phyloP scores from a whole-genome alignment of 2,329 filamentous ascomycete genomes.

The Pyrenochaeta sp. region DNA sequence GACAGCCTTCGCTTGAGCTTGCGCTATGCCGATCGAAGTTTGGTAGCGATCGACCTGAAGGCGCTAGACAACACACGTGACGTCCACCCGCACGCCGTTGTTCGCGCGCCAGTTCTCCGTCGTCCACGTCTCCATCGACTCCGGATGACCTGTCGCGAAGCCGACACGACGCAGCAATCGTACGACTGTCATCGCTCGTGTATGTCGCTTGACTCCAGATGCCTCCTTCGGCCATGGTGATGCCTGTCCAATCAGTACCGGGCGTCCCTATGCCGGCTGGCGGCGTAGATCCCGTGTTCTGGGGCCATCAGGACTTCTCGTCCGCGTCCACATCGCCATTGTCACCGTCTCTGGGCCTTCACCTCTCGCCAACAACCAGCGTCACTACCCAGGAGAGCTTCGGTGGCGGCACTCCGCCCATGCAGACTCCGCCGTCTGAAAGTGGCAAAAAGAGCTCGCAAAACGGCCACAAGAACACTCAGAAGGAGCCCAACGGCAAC shows the following conservation, averaged over 20 bases:
- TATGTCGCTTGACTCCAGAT: slow-evolving; percentile 13
- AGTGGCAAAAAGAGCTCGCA: slow-evolving; percentile 25
- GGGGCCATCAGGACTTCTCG: slow-evolving; percentile 38
- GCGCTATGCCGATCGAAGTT: no score
- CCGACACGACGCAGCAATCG: slow-evolving; percentile 18
- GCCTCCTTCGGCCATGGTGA: slow-evolving; percentile 36
- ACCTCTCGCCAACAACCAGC: slow-evolving; percentile 42
- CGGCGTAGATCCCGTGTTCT: slow-evolving; percentile 45
- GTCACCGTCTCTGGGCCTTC: slow-evolving; percentile 33
- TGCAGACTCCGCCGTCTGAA: slow-evolving; percentile 43
- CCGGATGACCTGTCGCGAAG: slow-evolving; percentile 23
- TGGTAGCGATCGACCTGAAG: no score
- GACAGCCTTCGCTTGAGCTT: no score
- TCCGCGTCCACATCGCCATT: slow-evolving; percentile 33
- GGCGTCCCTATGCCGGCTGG: slow-evolving; percentile 35
- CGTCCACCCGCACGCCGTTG: no score
- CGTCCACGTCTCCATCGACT: slow-evolving; percentile 33
- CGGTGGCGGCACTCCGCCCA: slow-evolving; percentile 38
- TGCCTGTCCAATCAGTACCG: slow-evolving; percentile 33
- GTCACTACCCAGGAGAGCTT: slow-evolving; percentile 41
- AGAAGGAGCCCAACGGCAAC: slow-evolving; percentile 26
- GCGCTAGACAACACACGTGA: no score
- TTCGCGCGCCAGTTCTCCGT: slow-evolving; percentile 4
- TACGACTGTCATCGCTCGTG: slow-evolving; percentile 8
- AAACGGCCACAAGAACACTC: slow-evolving; percentile 26